Evolutionary conservation across 306 rosid genomes (phyloP), one percentile per base, ranked within the genome.

Genomic region (Castanea sativa): DNA sequence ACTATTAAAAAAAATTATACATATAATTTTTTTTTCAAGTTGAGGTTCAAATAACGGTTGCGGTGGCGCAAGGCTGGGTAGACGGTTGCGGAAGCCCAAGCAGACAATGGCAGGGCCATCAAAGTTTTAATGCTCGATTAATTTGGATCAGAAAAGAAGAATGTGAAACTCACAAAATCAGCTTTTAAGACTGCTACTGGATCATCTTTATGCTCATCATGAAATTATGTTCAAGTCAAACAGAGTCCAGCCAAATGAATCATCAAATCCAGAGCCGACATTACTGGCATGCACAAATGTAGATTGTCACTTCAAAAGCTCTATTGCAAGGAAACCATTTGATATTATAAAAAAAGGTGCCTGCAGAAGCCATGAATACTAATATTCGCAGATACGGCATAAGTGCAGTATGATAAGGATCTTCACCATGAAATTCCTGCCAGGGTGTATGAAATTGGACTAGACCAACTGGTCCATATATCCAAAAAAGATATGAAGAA

Each of bases 181-280:
- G 89, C 91, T 76, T 79, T 89, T 58, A 89, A 21, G 63, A 89
- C 89, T 53, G 85, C 85, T 49, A 60, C 82, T 20, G 81, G 20
- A 71, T 77, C 73, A 5, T 74, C 87, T 85, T 75, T 84, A 75
- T 83, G 71, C 80, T 83, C 89, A 9, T 89, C 91, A 15, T 89
- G 83, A 81, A 27, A 89, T 87, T 73, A 49, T 78, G 41, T 85
- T 89, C 77, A 89, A 79, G 82, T 89, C 73, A 76, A 87, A 85
- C 86, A 85, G 85, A 65, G 88, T 81, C 91, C 89, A 87, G 33
- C 91, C 93, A n/a, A 79, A 85, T 20, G 90, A 83, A 71, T 57
- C 73, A 45, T 79, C 85, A 38, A 76, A 77, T 19, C 85, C 80
- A 3, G 87, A 81, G 76, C 88, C 85, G 68, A 86, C 84, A 77